A percentile compares a stretch with the other conserved stretches of the same genome.
Evolutionary conservation across 176 grass and related monocot species (phyloP).

Genomic region (Rhynchospora tenuis): DNA sequence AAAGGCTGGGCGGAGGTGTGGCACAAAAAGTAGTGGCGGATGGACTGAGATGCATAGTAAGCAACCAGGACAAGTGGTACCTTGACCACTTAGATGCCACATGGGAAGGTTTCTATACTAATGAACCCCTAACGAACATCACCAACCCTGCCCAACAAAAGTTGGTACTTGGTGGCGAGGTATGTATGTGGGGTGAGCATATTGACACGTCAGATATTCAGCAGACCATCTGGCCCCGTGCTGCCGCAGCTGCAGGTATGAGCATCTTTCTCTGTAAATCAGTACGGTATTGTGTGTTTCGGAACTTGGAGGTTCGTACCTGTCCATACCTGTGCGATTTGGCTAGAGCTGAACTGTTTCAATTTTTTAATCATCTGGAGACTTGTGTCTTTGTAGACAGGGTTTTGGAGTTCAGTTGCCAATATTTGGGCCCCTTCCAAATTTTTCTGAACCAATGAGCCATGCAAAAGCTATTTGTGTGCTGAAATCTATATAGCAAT

Average conservation of each 20-base stretch:
- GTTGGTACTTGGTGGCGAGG: constrained; percentile 83
- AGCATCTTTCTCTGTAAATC: constrained; percentile 1
- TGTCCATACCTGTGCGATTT: not conserved
- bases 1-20: constrained; percentile 74
- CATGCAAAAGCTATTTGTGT: not conserved
- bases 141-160: constrained; percentile 53
- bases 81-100: constrained; percentile 72
- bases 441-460: not conserved
- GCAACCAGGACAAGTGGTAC: constrained; percentile 98
- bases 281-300: not conserved
- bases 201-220: constrained; percentile 89
- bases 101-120: constrained; percentile 81
- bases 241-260: constrained; percentile 91
- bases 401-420: not conserved
- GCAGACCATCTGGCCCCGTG: constrained; percentile 94
- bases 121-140: constrained; percentile 76
- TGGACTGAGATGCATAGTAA: constrained; percentile 84
- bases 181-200: constrained; percentile 86
- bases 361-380: not conserved
- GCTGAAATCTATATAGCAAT: not conserved
- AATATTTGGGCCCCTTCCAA: not conserved
- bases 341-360: not conserved
- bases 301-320: not conserved
- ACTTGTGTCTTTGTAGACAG: not conserved
- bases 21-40: constrained; percentile 52